Evolutionary conservation across 805 yeast genomes (phyloP), one percentile per base, ranked within the genome.

Genomic region (Cyberlindnera sargentensis): DNA sequence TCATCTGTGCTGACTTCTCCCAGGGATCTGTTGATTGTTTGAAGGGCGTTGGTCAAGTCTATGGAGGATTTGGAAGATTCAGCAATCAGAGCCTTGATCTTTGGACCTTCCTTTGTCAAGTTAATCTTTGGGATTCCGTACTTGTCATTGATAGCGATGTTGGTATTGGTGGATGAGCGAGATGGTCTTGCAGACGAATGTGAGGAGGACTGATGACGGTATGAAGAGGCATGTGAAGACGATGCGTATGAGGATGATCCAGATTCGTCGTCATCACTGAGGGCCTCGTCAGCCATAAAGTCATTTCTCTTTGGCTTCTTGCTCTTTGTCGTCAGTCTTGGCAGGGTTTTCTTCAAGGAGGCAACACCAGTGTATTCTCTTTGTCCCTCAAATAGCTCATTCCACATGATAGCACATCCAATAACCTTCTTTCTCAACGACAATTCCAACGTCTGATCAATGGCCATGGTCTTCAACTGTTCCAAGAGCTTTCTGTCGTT

Each of bases 1-100:
- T 84, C 79, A 42, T 86, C 89, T 40, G 79, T 68, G 2, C 96
- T 80, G 7, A 75, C 66, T 39, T 68, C 75, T 2, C 71, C 78
- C 5, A 57, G 56, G 6, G 69, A 65, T 31, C 72, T 60, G 35
- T 71, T 67, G 38, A 54, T 30, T 71, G 63, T 30, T 42, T 68
- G 61, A 37, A 85, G 61, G 1, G 78, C 63, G 58, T 90, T 89
- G 37, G 68, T 65, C 51, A 93, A 68, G 20, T 81, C 76, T 2
- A 89, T 82, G 5, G 95, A 76, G 8, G 82, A 75, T 4, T 87
- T 76, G 44, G 85, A 77, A 20, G 95, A 80, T 45, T 85, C 83
- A 2, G 95, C 86, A 39, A 90, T 75, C 5, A 82, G 64, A 27
- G 72, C 64, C 45, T 78, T 70, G 47, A 91, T 83, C 58, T 73